Conservation (phyloP, 192 early-diverging fungal genomes). For the Coemansia nantahalensis region DNA sequence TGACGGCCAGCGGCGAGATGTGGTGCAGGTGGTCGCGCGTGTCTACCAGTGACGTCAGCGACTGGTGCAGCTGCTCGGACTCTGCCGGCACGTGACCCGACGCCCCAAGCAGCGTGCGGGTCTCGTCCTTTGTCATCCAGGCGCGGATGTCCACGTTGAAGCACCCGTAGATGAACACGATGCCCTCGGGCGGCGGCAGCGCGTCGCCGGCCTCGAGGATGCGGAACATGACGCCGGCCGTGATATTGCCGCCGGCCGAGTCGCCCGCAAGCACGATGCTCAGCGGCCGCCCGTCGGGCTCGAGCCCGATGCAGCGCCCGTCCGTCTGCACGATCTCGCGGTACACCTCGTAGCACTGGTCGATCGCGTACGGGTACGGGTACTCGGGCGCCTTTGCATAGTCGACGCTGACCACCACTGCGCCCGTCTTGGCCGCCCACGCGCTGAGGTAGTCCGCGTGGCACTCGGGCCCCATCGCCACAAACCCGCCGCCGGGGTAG, state of each 20-base stretch:
- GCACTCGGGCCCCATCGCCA: constrained; percentile 81
- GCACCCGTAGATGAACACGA: constrained; percentile 88
- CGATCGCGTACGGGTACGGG: constrained; percentile 88
- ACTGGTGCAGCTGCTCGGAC: background rate
- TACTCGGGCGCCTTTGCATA: constrained; percentile 95
- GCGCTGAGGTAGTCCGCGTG: constrained; percentile 82
- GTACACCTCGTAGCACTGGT: constrained; percentile 93
- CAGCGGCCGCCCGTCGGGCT: constrained; percentile 54
- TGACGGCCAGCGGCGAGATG: constrained; percentile 60
- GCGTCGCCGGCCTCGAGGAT: constrained; percentile 62
- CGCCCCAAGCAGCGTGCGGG: constrained; percentile 25
- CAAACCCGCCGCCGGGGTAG: constrained; percentile 87
- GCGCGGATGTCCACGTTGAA: constrained; percentile 88
- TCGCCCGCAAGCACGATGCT: constrained; percentile 83
- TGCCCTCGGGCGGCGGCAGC: constrained; percentile 66
- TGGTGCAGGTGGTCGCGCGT: constrained; percentile 68
- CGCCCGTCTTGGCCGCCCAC: constrained; percentile 71
- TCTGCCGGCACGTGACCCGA: background rate
- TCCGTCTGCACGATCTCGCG: constrained; percentile 66
- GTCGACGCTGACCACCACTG: constrained; percentile 79
- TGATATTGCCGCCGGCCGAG: constrained; percentile 94
- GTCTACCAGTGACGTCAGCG: constrained; percentile 45
- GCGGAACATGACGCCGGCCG: constrained; percentile 72
- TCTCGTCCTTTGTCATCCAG: constrained; percentile 74
- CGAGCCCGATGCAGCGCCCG: constrained; percentile 76